Evolutionary conservation across 2,329 filamentous ascomycete genomes (phyloP), one percentile per base, ranked within the genome.

Genomic region (Arthroderma uncinatum): DNA sequence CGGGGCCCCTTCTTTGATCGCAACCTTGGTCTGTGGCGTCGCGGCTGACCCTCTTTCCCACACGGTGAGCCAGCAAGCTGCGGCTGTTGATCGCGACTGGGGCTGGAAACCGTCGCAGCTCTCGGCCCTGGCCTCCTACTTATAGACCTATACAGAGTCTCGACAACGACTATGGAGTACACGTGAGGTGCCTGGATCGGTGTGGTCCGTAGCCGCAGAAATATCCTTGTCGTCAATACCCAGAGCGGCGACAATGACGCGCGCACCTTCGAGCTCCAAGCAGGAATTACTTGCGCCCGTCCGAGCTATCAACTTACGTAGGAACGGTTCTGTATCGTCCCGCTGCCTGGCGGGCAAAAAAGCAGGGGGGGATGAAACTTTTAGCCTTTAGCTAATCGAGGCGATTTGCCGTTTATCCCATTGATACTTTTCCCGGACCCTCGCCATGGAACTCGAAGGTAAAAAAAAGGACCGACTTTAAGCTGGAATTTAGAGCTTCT

Each of bases 21-120:
- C 14, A 50, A 33, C 33, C 44, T 25, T 50, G 44, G 44, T 16
- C 25, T 50, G 44, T 30, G 44, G 44, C 44, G 44, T 50, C 28
- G 25, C 25, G 44, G 44, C 25, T 33, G 44, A 50, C 44, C 25
- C 28, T 50, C 44, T 30, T 33, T 19, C 16, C 3, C 42, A 50
- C 25, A 50, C 44, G n/a, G 44, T 30, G 8, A 50, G 25, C 44
- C 25, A 16, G 25, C 44, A 33, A 50, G 44, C 44, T 50, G 44
- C 44, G 44, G 44, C 44, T 50, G 44, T 50, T 50, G 44, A 50
- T 50, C 44, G 44, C 44, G 44, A 50, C 44, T 50, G 25, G 44
- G 25, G 14, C 44, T 19, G 33, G 44, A 50, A 50, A 50, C 44
- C 44, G 44, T 50, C 44, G 44, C 44, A 33, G 44, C 28, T 28